Conservation (phyloP, 2,329 filamentous ascomycete species). For the Colletotrichum simmondsii region DNA sequence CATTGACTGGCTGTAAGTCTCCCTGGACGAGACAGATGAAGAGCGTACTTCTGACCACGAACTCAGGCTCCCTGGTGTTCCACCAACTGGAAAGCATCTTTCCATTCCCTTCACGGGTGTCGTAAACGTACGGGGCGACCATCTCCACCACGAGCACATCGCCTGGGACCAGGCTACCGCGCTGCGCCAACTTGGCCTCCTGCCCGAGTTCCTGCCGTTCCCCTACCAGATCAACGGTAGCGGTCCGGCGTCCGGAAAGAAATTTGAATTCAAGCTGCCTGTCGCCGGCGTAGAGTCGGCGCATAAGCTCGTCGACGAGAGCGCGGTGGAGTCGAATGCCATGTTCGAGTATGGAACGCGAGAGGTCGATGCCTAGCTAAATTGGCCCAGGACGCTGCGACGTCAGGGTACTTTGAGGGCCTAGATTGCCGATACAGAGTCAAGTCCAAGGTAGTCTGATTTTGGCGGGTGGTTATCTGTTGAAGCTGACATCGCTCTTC, state of each 20-base stretch:
- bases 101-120: conserved; percentile 71
- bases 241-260: conserved; percentile 22
- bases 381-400: background rate
- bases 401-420: background rate
- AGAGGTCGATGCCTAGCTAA: conserved; percentile 21
- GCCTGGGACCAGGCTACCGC: conserved; percentile 75
- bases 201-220: conserved; percentile 70
- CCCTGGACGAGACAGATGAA: background rate
- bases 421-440: background rate
- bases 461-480: background rate
- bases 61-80: conserved; percentile 61
- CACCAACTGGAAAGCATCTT: conserved; percentile 63
- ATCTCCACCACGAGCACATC: conserved; percentile 74
- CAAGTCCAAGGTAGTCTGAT: background rate
- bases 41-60: background rate
- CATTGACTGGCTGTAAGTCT: conserved; percentile 75
- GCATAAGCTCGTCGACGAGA: conserved; percentile 44
- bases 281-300: conserved; percentile 46
- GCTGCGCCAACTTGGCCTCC: conserved; percentile 66
- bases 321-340: conserved; percentile 44
- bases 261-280: conserved; percentile 45
- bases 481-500: background rate
- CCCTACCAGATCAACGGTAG: conserved; percentile 46
- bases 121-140: conserved; percentile 72
- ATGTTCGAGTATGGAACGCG: conserved; percentile 39